Percentiles rank a stretch among this genome's conserved stretches.
Conservation (phyloP, 202 grass and related monocot species). For the Digitaria exilis region DNA sequence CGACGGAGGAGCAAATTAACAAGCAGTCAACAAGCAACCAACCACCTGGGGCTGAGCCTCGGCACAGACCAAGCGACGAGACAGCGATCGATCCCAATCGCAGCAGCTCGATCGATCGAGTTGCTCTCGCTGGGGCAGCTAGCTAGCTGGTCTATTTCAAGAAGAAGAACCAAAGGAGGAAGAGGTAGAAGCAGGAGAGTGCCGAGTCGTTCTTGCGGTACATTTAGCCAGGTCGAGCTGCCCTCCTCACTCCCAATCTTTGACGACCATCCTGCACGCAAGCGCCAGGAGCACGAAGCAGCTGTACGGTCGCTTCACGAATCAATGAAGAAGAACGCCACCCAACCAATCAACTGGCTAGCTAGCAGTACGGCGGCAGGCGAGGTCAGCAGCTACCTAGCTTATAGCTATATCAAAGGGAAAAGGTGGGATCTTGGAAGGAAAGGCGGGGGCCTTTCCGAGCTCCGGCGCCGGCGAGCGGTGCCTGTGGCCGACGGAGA, state of each 20-base stretch:
- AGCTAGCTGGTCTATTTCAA: constrained; percentile 45
- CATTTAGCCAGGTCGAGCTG: constrained; percentile 47
- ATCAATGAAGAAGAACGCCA: constrained; percentile 22
- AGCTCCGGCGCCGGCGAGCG: constrained; percentile 23
- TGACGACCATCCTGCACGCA: constrained; percentile 29
- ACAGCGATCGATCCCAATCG: background rate
- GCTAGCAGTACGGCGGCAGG: background rate
- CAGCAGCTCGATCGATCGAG: background rate
- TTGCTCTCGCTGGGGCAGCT: background rate
- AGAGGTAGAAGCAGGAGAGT: constrained; percentile 82
- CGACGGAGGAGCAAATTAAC: no score
- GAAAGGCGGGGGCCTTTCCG: background rate
- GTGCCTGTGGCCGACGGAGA: constrained; percentile 26
- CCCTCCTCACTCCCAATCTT: constrained; percentile 49
- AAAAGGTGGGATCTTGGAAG: constrained; percentile 6
- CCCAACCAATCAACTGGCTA: background rate
- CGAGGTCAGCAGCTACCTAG: background rate
- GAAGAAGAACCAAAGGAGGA: constrained; percentile 94
- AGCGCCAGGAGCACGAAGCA: background rate
- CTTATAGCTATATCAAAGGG: background rate
- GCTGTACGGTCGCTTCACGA: constrained; percentile 36
- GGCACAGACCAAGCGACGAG: no score
- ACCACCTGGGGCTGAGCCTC: background rate
- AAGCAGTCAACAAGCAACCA: constrained; percentile 7
- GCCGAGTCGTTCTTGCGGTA: constrained; percentile 82